Evolutionary conservation across 257 asterid genomes (phyloP), one percentile per base, ranked within the genome.

Genomic region (Scutellaria barbata): DNA sequence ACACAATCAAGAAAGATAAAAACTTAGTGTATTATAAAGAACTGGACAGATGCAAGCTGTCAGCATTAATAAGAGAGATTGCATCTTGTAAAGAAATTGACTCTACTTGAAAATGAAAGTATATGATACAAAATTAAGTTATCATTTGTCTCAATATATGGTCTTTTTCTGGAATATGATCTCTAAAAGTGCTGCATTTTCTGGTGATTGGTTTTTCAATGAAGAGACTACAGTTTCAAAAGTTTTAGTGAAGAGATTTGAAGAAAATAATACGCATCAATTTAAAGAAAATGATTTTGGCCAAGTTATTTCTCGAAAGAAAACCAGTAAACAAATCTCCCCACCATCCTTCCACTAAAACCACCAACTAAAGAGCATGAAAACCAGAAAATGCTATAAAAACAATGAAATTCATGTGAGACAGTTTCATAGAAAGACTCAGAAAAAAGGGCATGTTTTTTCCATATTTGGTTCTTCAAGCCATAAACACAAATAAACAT

Each of bases 11-110:
- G 20, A 53, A 66, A 63, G 46, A 65, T 45, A 67, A 20, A 58
- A 35, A 43, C 8, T 71, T 58, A 22, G 5, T 60, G 10, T 40
- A 30, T 30, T 30, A 48, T 17, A 22, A 73, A 57, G 60, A 63
- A 65, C 55, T 12, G 9, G 65, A 13, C 74, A 66, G 52, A 72
- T 30, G 60, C 56, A 77, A 77, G 45, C 18, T 16, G 70, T 43
- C 53, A 64, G 35, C 11, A 67, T 25, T 13, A 40, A 33, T 68
- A 57, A 68, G 50, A 8, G 8, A 45, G 63, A 61, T 40, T 48
- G 68, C 37, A 64, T 72, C 74, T 43, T 45, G 30, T 35, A 42
- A 61, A 30, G 18, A 45, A 16, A 16, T 45, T 10, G 69, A 35
- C 39, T n/a, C 66, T 13, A 6, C 59, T 58, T 47, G 20, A 56